Evolutionary conservation across 495 filamentous ascomycete genomes (phyloP).

Genomic region (Neurospora cerealis): DNA sequence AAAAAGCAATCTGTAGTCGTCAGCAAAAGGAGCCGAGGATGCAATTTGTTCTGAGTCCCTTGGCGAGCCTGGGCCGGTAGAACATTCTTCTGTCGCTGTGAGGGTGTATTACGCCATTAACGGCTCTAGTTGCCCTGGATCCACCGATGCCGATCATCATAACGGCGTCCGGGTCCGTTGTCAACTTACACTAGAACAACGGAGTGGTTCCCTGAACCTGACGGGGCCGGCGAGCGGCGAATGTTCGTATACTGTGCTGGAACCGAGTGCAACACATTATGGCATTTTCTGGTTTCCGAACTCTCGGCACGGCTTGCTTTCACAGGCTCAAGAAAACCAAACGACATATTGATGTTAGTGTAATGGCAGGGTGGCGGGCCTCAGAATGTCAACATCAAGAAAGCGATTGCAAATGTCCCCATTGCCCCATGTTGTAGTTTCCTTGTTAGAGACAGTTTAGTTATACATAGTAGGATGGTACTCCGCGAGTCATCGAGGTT

Average conservation of each 20-base stretch:
- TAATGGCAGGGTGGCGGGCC: background rate
- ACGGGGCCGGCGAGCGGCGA: background rate
- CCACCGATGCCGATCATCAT: background rate
- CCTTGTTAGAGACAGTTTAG: background rate
- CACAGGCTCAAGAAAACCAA: background rate
- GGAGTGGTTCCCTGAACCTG: background rate
- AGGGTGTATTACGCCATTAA: background rate
- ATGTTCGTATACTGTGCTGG: background rate
- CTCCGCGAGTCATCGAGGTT: background rate
- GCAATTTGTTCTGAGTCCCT: background rate
- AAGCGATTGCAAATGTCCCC: background rate
- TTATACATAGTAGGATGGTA: background rate
- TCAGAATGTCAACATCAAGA: background rate
- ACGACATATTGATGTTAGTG: background rate
- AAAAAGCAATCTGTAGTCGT: background rate
- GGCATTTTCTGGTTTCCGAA: background rate
- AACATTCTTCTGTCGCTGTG: background rate
- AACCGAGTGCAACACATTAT: background rate
- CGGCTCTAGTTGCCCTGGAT: background rate
- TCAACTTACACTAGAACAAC: background rate
- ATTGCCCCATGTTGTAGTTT: background rate
- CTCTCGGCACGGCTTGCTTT: background rate
- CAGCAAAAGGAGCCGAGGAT: background rate
- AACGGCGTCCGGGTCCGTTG: background rate
- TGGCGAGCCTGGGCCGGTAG: background rate